phyloP scores from a whole-genome alignment of 169 alveolate species.

The Eimeria acervulina region DNA sequence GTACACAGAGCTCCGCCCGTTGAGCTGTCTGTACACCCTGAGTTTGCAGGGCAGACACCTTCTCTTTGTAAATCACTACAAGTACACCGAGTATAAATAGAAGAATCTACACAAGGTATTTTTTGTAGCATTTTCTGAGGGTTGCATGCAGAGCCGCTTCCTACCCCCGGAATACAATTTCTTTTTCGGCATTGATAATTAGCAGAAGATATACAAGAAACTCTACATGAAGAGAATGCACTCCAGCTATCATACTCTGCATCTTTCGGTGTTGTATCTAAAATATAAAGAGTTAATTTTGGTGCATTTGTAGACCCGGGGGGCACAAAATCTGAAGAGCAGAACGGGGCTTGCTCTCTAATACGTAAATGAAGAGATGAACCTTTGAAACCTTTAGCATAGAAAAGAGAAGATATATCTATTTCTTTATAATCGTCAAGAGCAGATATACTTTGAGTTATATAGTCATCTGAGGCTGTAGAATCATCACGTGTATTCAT shows the following conservation, averaged over 20 bases:
- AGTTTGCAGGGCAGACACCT: not conserved
- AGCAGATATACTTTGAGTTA: not conserved
- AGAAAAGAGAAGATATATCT: not conserved
- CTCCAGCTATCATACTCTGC: constrained; percentile 17
- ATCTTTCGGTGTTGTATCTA: not conserved
- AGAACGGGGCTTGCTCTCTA: not conserved
- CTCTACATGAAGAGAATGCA: not conserved
- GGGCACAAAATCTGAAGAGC: not conserved
- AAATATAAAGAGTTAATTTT: not conserved
- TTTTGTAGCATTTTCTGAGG: not conserved
- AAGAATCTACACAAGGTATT: not conserved
- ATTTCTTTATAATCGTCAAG: not conserved
- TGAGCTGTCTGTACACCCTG: not conserved
- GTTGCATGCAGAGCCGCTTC: not conserved
- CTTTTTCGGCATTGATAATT: constrained; percentile 5
- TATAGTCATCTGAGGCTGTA: not conserved
- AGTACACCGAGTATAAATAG: not conserved
- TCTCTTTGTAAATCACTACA: not conserved
- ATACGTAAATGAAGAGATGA: not conserved
- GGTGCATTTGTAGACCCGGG: not conserved
- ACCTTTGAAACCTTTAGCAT: not conserved
- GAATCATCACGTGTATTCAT: not conserved
- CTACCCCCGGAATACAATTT: not conserved
- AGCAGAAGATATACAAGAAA: not conserved
- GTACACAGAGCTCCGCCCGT: not conserved